A percentile compares a stretch with the other conserved stretches of the same genome.
phyloP scores from a whole-genome alignment of 257 asterid genomes.

The Capsicum baccatum region DNA sequence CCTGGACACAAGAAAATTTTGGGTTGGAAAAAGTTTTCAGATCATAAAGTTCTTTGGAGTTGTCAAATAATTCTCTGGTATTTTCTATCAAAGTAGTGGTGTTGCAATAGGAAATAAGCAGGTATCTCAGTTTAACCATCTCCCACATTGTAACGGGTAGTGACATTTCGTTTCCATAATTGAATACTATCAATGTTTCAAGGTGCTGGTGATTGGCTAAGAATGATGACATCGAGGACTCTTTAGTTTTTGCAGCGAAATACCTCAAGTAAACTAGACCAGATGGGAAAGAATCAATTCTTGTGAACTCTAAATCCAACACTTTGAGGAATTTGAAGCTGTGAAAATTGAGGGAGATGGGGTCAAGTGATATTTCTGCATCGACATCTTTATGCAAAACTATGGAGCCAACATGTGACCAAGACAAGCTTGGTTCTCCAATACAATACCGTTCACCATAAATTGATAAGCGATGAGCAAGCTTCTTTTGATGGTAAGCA shows the following conservation, averaged over 20 bases:
- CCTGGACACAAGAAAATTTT: neutral
- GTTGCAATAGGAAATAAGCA: neutral
- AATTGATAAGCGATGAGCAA: neutral
- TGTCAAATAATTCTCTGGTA: too few relatives aligned
- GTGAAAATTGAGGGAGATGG: too few relatives aligned
- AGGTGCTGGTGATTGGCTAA: neutral
- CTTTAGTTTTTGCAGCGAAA: conserved; percentile 19
- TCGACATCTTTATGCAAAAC: neutral
- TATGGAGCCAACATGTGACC: neutral
- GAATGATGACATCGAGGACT: neutral
- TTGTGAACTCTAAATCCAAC: too few relatives aligned
- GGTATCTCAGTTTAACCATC: conserved; percentile 27
- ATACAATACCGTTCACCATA: neutral
- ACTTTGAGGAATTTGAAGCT: too few relatives aligned
- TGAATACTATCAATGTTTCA: conserved; percentile 20
- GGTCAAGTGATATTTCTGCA: too few relatives aligned
- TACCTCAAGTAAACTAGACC: conserved; percentile 31
- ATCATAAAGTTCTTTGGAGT: neutral
- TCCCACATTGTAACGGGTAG: conserved; percentile 24
- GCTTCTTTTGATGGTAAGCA: neutral
- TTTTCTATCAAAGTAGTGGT: too few relatives aligned
- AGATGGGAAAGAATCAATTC: neutral
- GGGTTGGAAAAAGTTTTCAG: conserved; percentile 24
- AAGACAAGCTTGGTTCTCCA: neutral
- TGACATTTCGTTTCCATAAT: neutral